Conservation (phyloP, 2,329 filamentous ascomycete genomes). For the Talaromyces atroroseus region DNA sequence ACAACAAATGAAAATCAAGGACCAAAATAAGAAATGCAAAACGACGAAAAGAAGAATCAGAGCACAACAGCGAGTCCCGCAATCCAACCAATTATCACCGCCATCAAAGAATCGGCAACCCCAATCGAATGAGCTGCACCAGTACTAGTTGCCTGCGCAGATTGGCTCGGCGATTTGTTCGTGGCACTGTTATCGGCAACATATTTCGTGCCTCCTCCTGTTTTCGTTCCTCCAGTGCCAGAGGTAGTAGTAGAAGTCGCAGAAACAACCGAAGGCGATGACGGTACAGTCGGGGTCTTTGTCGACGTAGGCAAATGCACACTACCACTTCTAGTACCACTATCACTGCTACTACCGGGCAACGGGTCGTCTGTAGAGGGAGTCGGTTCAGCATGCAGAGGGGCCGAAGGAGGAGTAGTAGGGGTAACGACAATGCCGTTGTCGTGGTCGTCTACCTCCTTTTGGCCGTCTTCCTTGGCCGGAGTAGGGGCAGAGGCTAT, state of each 20-base stretch:
- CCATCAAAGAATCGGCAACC: background rate
- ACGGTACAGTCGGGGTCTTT: background rate
- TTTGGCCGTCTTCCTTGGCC: background rate
- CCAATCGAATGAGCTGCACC: background rate
- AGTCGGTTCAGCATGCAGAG: background rate
- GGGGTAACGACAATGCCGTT: background rate
- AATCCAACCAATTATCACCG: slow-evolving; percentile 5
- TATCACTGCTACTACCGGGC: background rate
- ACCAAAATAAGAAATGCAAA: background rate
- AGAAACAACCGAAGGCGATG: background rate
- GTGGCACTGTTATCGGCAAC: background rate
- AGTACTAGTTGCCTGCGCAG: background rate
- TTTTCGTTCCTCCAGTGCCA: background rate
- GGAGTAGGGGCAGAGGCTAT: background rate
- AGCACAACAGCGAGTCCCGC: background rate
- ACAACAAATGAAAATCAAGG: no score
- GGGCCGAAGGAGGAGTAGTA: background rate
- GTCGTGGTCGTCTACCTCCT: background rate
- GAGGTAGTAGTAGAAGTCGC: background rate
- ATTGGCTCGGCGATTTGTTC: background rate
- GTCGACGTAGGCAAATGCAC: background rate
- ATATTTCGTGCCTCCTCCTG: background rate
- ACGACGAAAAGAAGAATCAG: background rate
- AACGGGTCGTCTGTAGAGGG: background rate
- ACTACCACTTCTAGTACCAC: background rate